Evolutionary conservation across 257 asterid genomes (phyloP).

Genomic region (Solanum okadae): DNA sequence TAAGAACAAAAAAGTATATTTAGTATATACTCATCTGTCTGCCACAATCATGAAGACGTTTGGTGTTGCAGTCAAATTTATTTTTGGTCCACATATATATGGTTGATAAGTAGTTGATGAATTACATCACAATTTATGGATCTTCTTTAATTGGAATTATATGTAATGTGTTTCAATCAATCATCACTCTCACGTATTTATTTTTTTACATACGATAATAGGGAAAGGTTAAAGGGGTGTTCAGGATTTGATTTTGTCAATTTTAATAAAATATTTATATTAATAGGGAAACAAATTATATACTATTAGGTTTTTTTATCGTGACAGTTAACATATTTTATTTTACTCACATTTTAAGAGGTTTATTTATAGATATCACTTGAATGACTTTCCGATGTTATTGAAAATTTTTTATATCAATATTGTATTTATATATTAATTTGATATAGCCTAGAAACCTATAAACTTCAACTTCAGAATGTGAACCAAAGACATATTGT

Average conservation of each 20-base stretch:
- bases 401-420: too few species aligned
- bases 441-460: neutral
- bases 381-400: too few species aligned
- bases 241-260: neutral
- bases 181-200: neutral
- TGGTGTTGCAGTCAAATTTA: neutral
- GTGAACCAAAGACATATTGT: too few species aligned
- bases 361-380: too few species aligned
- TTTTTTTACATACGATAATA: neutral
- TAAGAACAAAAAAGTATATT: too few species aligned
- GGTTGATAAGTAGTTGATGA: neutral
- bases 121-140: neutral
- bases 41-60: neutral
- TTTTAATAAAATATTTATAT: too few species aligned
- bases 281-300: neutral
- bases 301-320: neutral
- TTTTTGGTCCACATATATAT: neutral
- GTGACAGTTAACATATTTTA: too few species aligned
- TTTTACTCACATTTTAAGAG: too few species aligned
- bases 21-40: too few species aligned
- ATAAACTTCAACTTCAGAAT: too few species aligned
- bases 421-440: too few species aligned
- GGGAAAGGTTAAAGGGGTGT: neutral
- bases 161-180: neutral
- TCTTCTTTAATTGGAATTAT: neutral